Evolutionary conservation across 164 flowering plant species (phyloP), one percentile per base, ranked within the genome.

Genomic region (Sedum album): DNA sequence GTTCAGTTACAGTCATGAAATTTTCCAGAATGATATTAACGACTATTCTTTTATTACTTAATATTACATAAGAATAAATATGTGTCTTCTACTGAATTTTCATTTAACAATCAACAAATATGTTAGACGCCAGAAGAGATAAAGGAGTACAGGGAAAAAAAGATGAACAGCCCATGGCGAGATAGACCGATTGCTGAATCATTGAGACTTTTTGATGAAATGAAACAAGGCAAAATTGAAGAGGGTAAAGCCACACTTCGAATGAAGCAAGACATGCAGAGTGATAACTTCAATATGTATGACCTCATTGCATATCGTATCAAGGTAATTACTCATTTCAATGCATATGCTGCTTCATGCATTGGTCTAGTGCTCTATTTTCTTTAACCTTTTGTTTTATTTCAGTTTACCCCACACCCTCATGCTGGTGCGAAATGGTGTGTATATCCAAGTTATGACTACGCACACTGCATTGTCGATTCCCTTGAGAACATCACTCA

Each of bases 261-360:
- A 71, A 95, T 95, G 99, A 95, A 90, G 78, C 99, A 95, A 76
- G 99, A 95, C 74, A 95, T 95, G 99, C 97, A 92, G 83, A 92
- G 96, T 77, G 97, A 95, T 72, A 95, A 95, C 64, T 84, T 46
- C 73, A 95, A 95, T 68, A 95, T 95, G 99, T 90, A 88, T 79
- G 99, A 95, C 75, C 86, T 95, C 69, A 92, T 95, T 70, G 97
- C 99, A 31, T 92, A 95, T 75, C 89, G 97, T 18, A 95, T 92
- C 70, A 95, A 92, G 97, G 97, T 76, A 85, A 82, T 81, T 75
- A 1, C 18, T 7, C 21, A 17, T 14, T 33, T 30, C 66, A 67
- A 6, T 49, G 13, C 23, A 42, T 66, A 23, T 41, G 17, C 23
- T 42, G 36, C 14, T 53, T 9, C 1, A 20, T 55, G 18, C 31